Evolutionary conservation across 345 rosid species (phyloP).

Genomic region (Aquilaria yunnanensis): DNA sequence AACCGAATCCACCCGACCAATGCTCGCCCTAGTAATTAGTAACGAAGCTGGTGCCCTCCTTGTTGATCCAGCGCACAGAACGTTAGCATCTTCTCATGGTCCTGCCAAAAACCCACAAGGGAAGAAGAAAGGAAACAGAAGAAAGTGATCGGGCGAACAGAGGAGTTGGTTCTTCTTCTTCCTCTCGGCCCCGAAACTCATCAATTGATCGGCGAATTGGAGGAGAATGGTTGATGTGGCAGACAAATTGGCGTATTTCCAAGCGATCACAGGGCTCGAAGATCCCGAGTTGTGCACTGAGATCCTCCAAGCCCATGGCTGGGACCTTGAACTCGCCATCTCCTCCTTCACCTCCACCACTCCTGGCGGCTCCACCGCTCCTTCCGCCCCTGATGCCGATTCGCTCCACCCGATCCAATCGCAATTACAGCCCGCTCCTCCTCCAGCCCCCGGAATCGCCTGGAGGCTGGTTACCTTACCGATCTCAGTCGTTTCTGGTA

Average conservation of each 20-base stretch:
- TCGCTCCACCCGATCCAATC: constrained; percentile 16
- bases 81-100: no score
- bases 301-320: constrained; percentile 90
- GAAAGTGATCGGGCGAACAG: neutral
- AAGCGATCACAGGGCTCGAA: constrained; percentile 88
- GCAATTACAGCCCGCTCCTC: constrained; percentile 3
- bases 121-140: neutral
- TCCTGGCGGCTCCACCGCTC: constrained; percentile 15
- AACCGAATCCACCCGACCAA: no score
- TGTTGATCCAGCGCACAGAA: no score
- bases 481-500: constrained; percentile 71
- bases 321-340: constrained; percentile 99
- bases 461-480: constrained; percentile 89
- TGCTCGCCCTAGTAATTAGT: no score
- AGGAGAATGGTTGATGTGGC: constrained; percentile 71
- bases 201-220: neutral
- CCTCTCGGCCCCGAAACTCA: neutral
- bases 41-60: no score
- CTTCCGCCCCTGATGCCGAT: constrained; percentile 20
- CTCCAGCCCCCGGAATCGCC: constrained; percentile 54
- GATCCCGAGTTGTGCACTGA: constrained; percentile 91
- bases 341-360: constrained; percentile 58
- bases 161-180: neutral
- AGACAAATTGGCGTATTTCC: constrained; percentile 86
- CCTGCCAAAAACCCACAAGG: neutral